Base-by-base conservation (phyloP, 2,329 filamentous ascomycete genomes). In the Drechslerella dactyloides region DNA sequence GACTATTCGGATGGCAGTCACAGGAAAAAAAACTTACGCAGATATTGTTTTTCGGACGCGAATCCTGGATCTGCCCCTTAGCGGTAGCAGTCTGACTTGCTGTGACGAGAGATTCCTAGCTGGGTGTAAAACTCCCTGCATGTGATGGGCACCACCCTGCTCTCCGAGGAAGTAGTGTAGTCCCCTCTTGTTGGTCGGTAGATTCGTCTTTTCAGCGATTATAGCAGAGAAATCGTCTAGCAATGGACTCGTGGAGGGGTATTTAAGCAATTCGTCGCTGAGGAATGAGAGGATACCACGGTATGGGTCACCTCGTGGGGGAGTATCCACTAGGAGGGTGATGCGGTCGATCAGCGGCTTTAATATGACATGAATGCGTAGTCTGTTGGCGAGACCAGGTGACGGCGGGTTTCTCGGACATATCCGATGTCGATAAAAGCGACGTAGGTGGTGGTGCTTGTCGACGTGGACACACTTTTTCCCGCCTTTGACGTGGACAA, bases 331-430 rank as follows among this genome's bases (percentile, higher is more conserved):
- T 6, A 72, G 44, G 33, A 72, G 68, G 7, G 60, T 30, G 35
- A 72, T 72, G 30, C 68, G 68, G 42, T 72, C 68, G 44, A 72
- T 65, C 10, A 72, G 56, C 30, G 68, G 68, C 17, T 72, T 72
- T 33, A 72, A 50, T 56, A 72, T 72, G 23, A 72, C 68, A 53
- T 72, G 68, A 17, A 72, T 72, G 46, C 68, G 68, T 15, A 72
- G 56, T 42, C 68, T 60, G 56, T 72, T 72, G 7, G 68, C 68
- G 27, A 72, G 56, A 33, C 68, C 68, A 13, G 68, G 68, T 3
- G 68, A 64, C n/a, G 55, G 42, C n/a, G 68, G 68, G 13, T 60
- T 44, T 2, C 60, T 55, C n/a, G 68, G 68, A 23, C 68, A 72
- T 56, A 72, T 72, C 24, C 60, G 55, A 40, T 72, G 64, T 54